Percentiles rank a stretch among this genome's conserved stretches.
phyloP scores from a whole-genome alignment of 1,139 yeast species.

The Kurtzmaniella quercitrusa region DNA sequence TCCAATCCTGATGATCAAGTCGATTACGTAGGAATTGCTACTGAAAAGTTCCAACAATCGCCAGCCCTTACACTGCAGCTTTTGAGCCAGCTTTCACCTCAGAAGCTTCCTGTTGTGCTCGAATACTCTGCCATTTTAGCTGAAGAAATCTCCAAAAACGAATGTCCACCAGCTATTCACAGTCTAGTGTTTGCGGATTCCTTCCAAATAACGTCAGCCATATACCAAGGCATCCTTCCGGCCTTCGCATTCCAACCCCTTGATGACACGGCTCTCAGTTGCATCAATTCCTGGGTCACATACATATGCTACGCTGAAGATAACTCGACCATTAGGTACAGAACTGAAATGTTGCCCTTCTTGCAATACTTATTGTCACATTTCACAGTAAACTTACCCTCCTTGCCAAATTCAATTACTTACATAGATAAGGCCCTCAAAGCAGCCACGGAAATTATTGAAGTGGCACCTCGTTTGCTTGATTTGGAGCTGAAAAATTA shows the following conservation, averaged over 20 bases:
- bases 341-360: slow-evolving; percentile 11
- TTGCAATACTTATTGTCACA: slow-evolving; percentile 17
- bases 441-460: slow-evolving; percentile 42
- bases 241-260: slow-evolving; percentile 5
- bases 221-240: slow-evolving; percentile 6
- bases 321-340: slow-evolving; percentile 31
- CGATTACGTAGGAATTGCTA: background rate
- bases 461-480: slow-evolving; percentile 40
- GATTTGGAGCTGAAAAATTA: slow-evolving; percentile 18
- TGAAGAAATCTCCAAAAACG: slow-evolving; percentile 49
- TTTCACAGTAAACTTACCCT: slow-evolving; percentile 11
- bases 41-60: background rate
- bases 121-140: slow-evolving; percentile 47
- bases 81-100: background rate
- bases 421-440: slow-evolving; percentile 20
- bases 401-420: background rate
- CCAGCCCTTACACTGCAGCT: background rate
- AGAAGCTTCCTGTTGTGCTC: slow-evolving; percentile 8
- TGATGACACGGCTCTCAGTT: slow-evolving; percentile 23
- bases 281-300: slow-evolving; percentile 31
- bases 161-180: slow-evolving; percentile 24
- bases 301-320: slow-evolving; percentile 32
- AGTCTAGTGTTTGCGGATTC: slow-evolving; percentile 21
- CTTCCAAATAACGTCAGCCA: slow-evolving; percentile 17
- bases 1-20: background rate